Conservation (phyloP, 495 filamentous ascomycete species). For the Letharia lupina region DNA sequence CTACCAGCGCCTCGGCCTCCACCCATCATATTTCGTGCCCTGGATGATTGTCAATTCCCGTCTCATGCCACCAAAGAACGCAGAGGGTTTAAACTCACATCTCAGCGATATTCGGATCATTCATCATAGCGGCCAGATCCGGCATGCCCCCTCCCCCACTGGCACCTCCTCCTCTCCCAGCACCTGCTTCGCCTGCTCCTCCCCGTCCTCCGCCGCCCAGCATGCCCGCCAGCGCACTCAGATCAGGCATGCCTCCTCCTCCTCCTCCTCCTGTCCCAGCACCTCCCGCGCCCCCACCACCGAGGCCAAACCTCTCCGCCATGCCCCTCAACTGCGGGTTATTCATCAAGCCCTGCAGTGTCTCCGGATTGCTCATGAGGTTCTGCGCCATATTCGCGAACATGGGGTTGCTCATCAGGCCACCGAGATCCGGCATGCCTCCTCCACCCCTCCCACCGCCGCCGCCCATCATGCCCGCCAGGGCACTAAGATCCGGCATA, state of each 20-base stretch:
- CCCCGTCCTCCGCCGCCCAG: conserved; percentile 37
- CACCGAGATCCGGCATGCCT: conserved; percentile 76
- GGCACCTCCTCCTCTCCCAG: conserved; percentile 8
- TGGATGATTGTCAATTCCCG: conserved; percentile 25
- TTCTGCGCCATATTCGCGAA: conserved; percentile 93
- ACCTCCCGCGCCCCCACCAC: conserved; percentile 36
- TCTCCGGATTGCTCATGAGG: conserved; percentile 89
- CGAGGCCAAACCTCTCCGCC: conserved; percentile 57
- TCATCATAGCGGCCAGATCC: conserved; percentile 72
- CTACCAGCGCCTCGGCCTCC: conserved; percentile 41
- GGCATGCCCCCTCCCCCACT: conserved; percentile 65
- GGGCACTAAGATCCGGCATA: conserved; percentile 67
- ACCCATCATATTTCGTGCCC: conserved; percentile 75
- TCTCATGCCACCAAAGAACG: background rate
- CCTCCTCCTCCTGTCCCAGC: conserved; percentile 39
- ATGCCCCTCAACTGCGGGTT: conserved; percentile 83
- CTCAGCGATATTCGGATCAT: conserved; percentile 81
- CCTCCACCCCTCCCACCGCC: conserved; percentile 49
- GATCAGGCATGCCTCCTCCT: too few relatives aligned
- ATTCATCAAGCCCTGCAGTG: conserved; percentile 83
- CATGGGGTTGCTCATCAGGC: conserved; percentile 96
- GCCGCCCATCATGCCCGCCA: conserved; percentile 66
- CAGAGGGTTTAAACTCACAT: conserved; percentile 58
- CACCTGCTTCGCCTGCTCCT: conserved; percentile 24
- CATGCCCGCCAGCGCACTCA: too few relatives aligned